phyloP scores from a whole-genome alignment of 495 filamentous ascomycete genomes.

The Penicillium simplicissimum region DNA sequence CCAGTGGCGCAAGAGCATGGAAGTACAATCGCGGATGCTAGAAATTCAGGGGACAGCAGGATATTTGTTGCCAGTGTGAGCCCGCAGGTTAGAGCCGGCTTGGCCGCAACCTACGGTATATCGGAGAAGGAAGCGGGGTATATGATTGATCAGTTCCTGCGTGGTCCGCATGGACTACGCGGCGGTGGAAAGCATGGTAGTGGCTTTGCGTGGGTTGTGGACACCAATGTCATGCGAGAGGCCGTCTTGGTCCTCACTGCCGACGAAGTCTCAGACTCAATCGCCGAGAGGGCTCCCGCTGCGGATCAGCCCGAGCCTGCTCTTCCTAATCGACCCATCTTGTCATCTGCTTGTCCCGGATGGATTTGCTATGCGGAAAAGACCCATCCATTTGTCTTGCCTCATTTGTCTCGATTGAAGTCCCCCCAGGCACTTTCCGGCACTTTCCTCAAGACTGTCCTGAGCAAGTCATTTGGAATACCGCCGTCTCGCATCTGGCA shows the following conservation, averaged over 20 bases:
- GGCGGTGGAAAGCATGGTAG: slow-evolving; percentile 68
- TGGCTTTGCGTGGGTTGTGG: slow-evolving; percentile 82
- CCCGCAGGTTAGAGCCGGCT: slow-evolving; percentile 82
- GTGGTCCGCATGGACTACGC: slow-evolving; percentile 66
- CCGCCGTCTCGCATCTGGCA: slow-evolving; percentile 86
- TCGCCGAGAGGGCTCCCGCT: slow-evolving; percentile 25
- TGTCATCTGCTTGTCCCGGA: slow-evolving; percentile 90
- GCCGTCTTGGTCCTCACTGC: slow-evolving; percentile 75
- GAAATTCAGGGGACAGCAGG: slow-evolving; percentile 52
- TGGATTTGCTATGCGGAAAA: slow-evolving; percentile 99
- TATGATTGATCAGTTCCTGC: slow-evolving; percentile 81
- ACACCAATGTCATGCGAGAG: slow-evolving; percentile 79
- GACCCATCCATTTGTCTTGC: slow-evolving; percentile 88
- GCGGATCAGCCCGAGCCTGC: slow-evolving; percentile 18
- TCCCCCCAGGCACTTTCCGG: slow-evolving; percentile 91
- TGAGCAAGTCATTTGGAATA: slow-evolving; percentile 69
- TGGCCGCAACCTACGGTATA: slow-evolving; percentile 78
- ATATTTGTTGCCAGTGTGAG: slow-evolving; percentile 90
- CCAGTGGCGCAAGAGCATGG: slow-evolving; percentile 30
- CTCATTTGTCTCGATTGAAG: slow-evolving; percentile 87
- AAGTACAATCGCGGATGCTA: slow-evolving; percentile 27
- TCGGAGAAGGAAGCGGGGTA: slow-evolving; percentile 70
- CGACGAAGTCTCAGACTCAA: slow-evolving; percentile 66
- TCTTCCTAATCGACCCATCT: slow-evolving; percentile 66
- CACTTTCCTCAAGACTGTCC: slow-evolving; percentile 80